Evolutionary conservation across 2,329 filamentous ascomycete genomes (phyloP).

Genomic region (Zasmidium citrigriseum): DNA sequence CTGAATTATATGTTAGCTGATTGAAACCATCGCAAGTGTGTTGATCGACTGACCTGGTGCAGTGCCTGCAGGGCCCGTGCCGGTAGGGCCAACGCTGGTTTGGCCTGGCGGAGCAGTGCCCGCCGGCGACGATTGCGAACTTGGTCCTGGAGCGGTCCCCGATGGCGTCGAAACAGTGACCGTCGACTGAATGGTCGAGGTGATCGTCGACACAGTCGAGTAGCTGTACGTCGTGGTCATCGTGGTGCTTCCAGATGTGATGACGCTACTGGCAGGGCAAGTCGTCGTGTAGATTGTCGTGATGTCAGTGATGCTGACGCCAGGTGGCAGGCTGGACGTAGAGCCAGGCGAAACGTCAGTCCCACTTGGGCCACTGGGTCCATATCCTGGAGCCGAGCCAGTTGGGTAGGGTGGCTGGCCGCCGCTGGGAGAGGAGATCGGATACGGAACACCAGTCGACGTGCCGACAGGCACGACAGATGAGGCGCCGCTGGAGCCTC

Average conservation of each 20-base stretch:
- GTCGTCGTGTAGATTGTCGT: constrained; percentile 19
- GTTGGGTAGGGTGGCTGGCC: constrained; percentile 8
- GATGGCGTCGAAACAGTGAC: constrained; percentile 16
- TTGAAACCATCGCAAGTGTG: background rate
- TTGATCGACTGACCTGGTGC: background rate
- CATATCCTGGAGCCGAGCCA: constrained; percentile 7
- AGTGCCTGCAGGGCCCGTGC: too few relatives aligned
- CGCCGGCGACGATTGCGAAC: background rate
- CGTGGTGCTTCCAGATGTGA: constrained; percentile 19
- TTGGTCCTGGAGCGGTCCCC: background rate
- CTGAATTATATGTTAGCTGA: background rate
- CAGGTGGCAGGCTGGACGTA: constrained; percentile 3
- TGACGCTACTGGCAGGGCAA: constrained; percentile 15
- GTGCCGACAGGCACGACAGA: constrained; percentile 3
- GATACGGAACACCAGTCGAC: constrained; percentile 1
- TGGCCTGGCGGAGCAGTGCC: background rate
- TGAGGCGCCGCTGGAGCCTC: constrained; percentile 2
- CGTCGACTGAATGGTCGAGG: constrained; percentile 16
- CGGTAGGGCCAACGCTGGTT: background rate
- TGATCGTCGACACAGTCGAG: constrained; percentile 19
- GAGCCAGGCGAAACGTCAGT: constrained; percentile 10
- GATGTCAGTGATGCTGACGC: constrained; percentile 13
- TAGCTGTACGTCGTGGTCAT: constrained; percentile 20
- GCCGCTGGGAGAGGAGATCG: background rate
- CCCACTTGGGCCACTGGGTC: constrained; percentile 1